phyloP scores from a whole-genome alignment of 2,329 filamentous ascomycete species.

The Trichoderma brevicompactum region DNA sequence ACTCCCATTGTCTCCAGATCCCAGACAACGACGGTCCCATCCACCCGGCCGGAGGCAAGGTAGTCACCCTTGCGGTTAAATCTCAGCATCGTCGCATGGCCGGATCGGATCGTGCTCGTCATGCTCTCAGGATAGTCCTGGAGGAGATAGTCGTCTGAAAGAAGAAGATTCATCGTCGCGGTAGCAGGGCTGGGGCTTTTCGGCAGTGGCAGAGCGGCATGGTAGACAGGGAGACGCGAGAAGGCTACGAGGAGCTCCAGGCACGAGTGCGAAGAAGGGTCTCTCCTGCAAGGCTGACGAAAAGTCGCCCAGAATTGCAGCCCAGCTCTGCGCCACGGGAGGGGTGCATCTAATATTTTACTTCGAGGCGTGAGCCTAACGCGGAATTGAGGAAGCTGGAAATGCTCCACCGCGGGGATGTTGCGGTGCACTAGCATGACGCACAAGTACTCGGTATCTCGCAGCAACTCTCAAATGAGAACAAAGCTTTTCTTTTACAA shows the following conservation, averaged over 20 bases:
- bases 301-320: conserved; percentile 8
- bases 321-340: conserved; percentile 24
- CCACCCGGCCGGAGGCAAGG: conserved; percentile 88
- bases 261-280: conserved; percentile 19
- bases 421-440: conserved; percentile 38
- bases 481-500: conserved; percentile 22
- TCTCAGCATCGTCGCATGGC: conserved; percentile 69
- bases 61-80: conserved; percentile 96
- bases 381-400: conserved; percentile 6
- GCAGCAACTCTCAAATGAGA: conserved; percentile 4
- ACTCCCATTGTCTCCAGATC: conserved; percentile 98
- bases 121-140: conserved; percentile 90
- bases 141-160: conserved; percentile 66
- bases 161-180: conserved; percentile 59
- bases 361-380: conserved; percentile 23
- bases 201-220: conserved; percentile 31
- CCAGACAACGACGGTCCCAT: conserved; percentile 94
- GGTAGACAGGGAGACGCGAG: conserved; percentile 18
- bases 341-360: conserved; percentile 7
- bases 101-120: conserved; percentile 79
- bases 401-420: conserved; percentile 31
- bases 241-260: conserved; percentile 29
- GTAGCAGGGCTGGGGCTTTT: conserved; percentile 27
- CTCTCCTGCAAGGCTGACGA: conserved; percentile 43
- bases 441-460: conserved; percentile 29